These are phyloP conservation scores for Erysimum cheiri DNA, from an alignment of 441 rosid genomes.

Conservation along the genomic window DNA sequence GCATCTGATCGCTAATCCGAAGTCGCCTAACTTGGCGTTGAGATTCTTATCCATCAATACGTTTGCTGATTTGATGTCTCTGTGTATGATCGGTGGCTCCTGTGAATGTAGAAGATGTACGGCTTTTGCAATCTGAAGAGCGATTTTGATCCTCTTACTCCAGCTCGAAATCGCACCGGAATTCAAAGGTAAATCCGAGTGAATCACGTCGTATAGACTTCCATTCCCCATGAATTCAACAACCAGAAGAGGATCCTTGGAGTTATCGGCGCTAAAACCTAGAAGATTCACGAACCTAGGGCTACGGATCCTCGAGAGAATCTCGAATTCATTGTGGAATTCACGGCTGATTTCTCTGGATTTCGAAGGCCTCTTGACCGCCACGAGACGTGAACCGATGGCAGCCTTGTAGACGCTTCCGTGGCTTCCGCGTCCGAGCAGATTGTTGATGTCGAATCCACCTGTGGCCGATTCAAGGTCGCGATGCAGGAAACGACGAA, in stretches of 20 bases:
- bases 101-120: slow-evolving; percentile 75
- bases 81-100: slow-evolving; percentile 83
- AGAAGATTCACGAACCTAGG: slow-evolving; percentile 90
- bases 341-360: slow-evolving; percentile 67
- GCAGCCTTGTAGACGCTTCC: slow-evolving; percentile 93
- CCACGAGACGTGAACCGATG: slow-evolving; percentile 79
- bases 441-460: slow-evolving; percentile 79
- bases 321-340: slow-evolving; percentile 92
- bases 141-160: slow-evolving; percentile 81
- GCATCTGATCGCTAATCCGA: slow-evolving; percentile 89
- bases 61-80: slow-evolving; percentile 96
- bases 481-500: slow-evolving; percentile 78
- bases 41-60: slow-evolving; percentile 86
- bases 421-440: slow-evolving; percentile 95
- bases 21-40: slow-evolving; percentile 94
- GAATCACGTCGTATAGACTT: slow-evolving; percentile 87
- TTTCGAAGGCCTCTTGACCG: slow-evolving; percentile 81
- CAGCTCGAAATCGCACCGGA: slow-evolving; percentile 56
- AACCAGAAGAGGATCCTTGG: slow-evolving; percentile 79
- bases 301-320: slow-evolving; percentile 83
- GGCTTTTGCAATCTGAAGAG: slow-evolving; percentile 88
- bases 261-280: slow-evolving; percentile 69
- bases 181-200: slow-evolving; percentile 50
- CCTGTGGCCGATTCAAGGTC: slow-evolving; percentile 93
- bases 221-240: slow-evolving; percentile 96